Evolutionary conservation across 768 basidiomycete species (phyloP), one percentile per base, ranked within the genome.

Genomic region (Psilocybe cyanescens): DNA sequence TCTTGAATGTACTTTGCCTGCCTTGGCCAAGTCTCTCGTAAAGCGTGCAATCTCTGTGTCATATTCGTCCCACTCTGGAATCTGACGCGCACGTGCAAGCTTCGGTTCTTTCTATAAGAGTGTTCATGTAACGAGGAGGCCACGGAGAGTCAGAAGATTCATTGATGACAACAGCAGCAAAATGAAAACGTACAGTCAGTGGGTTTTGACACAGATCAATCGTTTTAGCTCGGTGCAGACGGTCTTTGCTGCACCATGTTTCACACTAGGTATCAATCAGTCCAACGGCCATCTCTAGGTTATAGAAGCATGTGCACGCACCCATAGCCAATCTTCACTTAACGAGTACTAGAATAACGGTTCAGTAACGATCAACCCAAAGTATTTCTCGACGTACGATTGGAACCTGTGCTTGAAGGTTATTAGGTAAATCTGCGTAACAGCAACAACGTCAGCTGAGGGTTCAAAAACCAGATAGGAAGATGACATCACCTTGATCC

Each of bases 181-280:
- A 50, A 28, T 33, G 8, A 28, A 9, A 29, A 79, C 87, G 62
- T 56, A 95, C 95, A 50, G 96, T 98, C 54, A 97, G 80, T 4
- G 96, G 96, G 69, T 98, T 97, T 74, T 97, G 95, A 73, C 97
- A 99, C 4, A 99, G 84, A 71, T 99, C 97, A 62, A 99, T 97
- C 6, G 92, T 94, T 75, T 93, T 94, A 1, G 89, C 90, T 81
- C 87, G 83, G 68, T 92, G 76, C 0, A 95, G 75, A 44, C 93
- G 81, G 67, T 94, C 91, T 72, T 92, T 93, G 80, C 90, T 92
- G 69, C 97, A 99, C 97, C 97, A 99, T 0, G 97, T 99, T 81
- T 99, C 97, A 72, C 97, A 99, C 93, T 94, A 53, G 57, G 66
- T 65, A 16, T 11, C 33, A 35, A 35, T 35, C 11, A 35, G 33